phyloP scores from a whole-genome alignment of 768 basidiomycete genomes.

The Lyophyllum semitale region DNA sequence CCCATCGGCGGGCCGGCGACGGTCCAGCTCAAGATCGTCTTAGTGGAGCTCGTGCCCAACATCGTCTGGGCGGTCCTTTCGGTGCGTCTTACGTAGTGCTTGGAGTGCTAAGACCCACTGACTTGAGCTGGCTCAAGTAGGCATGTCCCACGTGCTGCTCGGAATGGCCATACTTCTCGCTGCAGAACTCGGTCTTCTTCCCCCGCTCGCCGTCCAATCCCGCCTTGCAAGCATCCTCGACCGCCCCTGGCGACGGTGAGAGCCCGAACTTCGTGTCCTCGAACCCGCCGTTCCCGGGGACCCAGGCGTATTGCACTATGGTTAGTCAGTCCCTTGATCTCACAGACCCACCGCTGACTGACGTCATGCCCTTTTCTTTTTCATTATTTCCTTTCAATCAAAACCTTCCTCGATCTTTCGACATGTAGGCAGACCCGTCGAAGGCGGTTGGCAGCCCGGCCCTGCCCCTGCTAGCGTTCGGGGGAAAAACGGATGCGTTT shows the following conservation, averaged over 20 bases:
- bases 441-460: conserved; percentile 28
- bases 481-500: conserved; percentile 41
- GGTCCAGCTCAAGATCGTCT: conserved; percentile 33
- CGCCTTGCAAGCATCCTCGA: conserved; percentile 39
- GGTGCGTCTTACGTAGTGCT: conserved; percentile 18
- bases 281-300: conserved; percentile 43
- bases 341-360: neutral
- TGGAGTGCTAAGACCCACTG: neutral
- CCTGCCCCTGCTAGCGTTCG: conserved; percentile 36
- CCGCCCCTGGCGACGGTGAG: conserved; percentile 38
- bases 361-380: neutral
- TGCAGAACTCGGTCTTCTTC: conserved; percentile 41
- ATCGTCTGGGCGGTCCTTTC: conserved; percentile 42
- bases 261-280: conserved; percentile 47
- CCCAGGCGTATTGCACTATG: conserved; percentile 42
- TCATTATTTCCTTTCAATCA: neutral
- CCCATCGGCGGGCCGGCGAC: conserved; percentile 28
- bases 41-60: conserved; percentile 40
- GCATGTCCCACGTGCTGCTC: conserved; percentile 43
- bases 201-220: conserved; percentile 40
- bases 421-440: conserved; percentile 24
- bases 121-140: conserved; percentile 17
- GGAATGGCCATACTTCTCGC: conserved; percentile 40
- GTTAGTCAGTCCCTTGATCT: conserved; percentile 21
- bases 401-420: neutral